Percentiles rank a stretch among this genome's conserved stretches.
phyloP scores from a whole-genome alignment of 768 basidiomycete genomes.

The Hortiboletus campestris region DNA sequence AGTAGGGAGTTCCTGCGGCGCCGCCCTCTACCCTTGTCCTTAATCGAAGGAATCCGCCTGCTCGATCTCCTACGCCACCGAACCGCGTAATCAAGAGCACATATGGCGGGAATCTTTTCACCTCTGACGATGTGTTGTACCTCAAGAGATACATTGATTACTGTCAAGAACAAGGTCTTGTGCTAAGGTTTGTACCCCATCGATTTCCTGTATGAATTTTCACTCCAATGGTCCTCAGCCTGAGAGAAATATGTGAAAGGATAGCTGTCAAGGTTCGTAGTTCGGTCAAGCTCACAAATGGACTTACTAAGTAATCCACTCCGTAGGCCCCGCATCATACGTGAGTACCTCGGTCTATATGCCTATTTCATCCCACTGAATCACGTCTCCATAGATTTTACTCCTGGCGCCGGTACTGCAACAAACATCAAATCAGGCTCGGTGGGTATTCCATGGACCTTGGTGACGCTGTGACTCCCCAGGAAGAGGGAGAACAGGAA shows the following conservation, averaged over 20 bases:
- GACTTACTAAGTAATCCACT: slow-evolving; percentile 1
- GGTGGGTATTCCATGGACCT: slow-evolving; percentile 80
- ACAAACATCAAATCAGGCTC: slow-evolving; percentile 88
- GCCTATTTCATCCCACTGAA: neutral
- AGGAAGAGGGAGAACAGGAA: slow-evolving; percentile 43
- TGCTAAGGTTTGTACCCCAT: slow-evolving; percentile 55
- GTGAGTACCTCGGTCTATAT: slow-evolving; percentile 38
- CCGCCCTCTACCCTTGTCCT: slow-evolving; percentile 65
- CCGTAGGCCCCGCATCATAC: slow-evolving; percentile 83
- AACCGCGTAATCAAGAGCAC: slow-evolving; percentile 84
- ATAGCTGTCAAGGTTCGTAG: slow-evolving; percentile 72
- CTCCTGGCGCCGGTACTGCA: slow-evolving; percentile 90
- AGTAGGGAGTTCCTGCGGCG: slow-evolving; percentile 59
- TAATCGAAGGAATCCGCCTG: slow-evolving; percentile 62
- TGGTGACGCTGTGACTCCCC: slow-evolving; percentile 47
- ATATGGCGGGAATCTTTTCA: slow-evolving; percentile 86
- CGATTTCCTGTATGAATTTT: slow-evolving; percentile 25
- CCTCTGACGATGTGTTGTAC: slow-evolving; percentile 78
- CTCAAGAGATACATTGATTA: slow-evolving; percentile 89
- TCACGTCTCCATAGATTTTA: slow-evolving; percentile 58
- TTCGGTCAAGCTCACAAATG: neutral
- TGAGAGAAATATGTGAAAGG: slow-evolving; percentile 85
- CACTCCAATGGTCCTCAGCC: slow-evolving; percentile 13
- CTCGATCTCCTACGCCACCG: slow-evolving; percentile 82
- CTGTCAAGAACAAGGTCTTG: slow-evolving; percentile 83